Evolutionary conservation across 768 basidiomycete genomes (phyloP), one percentile per base, ranked within the genome.

Genomic region (Phylloporus scabripes): DNA sequence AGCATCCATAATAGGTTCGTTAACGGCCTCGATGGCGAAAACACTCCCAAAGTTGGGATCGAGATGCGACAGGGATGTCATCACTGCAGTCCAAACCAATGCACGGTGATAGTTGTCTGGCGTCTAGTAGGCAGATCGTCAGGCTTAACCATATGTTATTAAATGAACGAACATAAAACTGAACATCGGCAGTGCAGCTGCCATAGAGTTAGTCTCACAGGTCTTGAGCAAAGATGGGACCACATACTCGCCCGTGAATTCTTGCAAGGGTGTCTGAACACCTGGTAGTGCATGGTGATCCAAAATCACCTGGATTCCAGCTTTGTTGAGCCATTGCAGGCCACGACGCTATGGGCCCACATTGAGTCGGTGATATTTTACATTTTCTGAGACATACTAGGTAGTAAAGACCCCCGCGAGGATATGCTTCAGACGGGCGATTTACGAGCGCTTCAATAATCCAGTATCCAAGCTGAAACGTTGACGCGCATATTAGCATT

Each of bases 1-100:
- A 7, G 85, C 84, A 58, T 91, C 68, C 83, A 81, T 84, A 57
- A 87, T 79, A 0, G 84, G 85, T 50, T 91, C 88, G 53, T 91
- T 91, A 23, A 84, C 72, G 1, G 88, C 88, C 56, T 91, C 77
- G 26, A 91, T 83, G 1, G 83, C 71, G 37, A 83, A 81, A 15
- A 85, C 86, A 28, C 71, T 78, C 15, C 56, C 67, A 58, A 91
- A 91, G 34, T 71, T 68, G 5, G 86, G 74, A 60, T 89, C 82
- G 29, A 85, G 66, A 56, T 91, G 88, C 1, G 84, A 69, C 4
- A 91, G 69, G 9, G 76, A 66, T 1, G 88, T 83, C 82, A 90
- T 89, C 17, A 90, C 83, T 11, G 81, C 81, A 0, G 86, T 80
- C 88, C 88, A 91, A n/a, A 83, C 68, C 40, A 91, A 70, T 7